Percentiles rank a stretch among this genome's conserved stretches.
Conservation (phyloP, 1,139 yeast genomes). For the Debaryomyces fabryi region DNA sequence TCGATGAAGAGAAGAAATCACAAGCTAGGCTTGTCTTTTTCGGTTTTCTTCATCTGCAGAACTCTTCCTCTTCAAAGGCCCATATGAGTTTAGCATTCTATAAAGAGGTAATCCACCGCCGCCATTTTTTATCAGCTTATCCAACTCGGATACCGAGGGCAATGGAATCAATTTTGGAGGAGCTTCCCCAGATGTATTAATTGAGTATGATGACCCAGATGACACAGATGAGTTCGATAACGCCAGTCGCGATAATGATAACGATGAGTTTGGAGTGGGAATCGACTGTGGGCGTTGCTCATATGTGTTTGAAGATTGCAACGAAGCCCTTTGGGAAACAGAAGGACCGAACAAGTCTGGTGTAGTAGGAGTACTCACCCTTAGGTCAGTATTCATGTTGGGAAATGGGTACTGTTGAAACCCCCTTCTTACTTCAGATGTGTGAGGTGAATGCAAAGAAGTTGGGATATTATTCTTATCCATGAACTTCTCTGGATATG, state of each 20-base stretch:
- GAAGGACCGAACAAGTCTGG: conserved; percentile 1
- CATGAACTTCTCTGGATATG: neutral
- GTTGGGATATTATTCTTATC: neutral
- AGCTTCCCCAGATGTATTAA: conserved; percentile 8
- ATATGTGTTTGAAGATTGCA: conserved; percentile 9
- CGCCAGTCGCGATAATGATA: conserved; percentile 3
- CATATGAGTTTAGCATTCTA: conserved; percentile 6
- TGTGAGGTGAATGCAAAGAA: conserved; percentile 1
- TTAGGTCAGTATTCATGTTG: conserved; percentile 6
- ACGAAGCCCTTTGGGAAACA: neutral
- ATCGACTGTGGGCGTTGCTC: conserved; percentile 8
- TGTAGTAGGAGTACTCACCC: conserved; percentile 4
- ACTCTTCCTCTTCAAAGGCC: neutral
- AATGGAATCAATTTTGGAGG: conserved; percentile 18
- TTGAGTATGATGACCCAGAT: conserved; percentile 6
- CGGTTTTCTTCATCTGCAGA: neutral
- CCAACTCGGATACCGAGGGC: conserved; percentile 39
- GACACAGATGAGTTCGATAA: conserved; percentile 5
- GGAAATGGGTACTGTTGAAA: conserved; percentile 18
- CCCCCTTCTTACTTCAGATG: conserved; percentile 6
- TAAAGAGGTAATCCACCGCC: conserved; percentile 2
- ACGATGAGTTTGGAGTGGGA: conserved; percentile 2
- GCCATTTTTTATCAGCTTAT: conserved; percentile 25
- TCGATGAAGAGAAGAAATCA: neutral
- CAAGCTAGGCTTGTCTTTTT: neutral